Conservation (phyloP, 331 rosid species). For the Malus hybrid region DNA sequence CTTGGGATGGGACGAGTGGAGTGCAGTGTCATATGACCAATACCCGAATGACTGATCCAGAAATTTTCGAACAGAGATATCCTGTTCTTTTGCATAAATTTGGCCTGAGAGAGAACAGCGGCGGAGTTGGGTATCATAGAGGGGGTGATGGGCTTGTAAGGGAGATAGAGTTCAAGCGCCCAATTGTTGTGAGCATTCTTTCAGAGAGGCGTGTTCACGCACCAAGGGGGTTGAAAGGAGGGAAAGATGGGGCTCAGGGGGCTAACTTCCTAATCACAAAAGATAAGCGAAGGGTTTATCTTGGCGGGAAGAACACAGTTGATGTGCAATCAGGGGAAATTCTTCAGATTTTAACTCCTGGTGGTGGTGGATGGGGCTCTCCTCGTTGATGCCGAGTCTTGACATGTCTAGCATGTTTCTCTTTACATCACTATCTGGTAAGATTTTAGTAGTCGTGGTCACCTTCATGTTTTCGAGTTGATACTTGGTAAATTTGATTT, state of each 20-base stretch:
- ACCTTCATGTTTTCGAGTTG: not conserved
- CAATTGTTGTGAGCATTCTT: slow-evolving; percentile 65
- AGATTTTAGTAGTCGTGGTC: not conserved
- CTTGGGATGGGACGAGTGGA: slow-evolving; percentile 90
- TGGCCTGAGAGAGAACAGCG: slow-evolving; percentile 64
- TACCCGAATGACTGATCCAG: slow-evolving; percentile 86
- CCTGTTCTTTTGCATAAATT: slow-evolving; percentile 73
- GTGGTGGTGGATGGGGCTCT: slow-evolving; percentile 92
- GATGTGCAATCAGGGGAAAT: slow-evolving; percentile 60
- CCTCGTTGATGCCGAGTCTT: slow-evolving; percentile 11
- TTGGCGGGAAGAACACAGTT: slow-evolving; percentile 78
- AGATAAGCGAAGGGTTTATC: slow-evolving; percentile 53
- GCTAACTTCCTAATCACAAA: slow-evolving; percentile 61
- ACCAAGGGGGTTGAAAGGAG: slow-evolving; percentile 80
- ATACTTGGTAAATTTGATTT: too few relatives aligned
- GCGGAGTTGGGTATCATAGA: slow-evolving; percentile 62
- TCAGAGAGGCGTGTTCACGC: slow-evolving; percentile 88
- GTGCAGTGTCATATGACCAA: slow-evolving; percentile 96
- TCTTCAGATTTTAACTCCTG: slow-evolving; percentile 82
- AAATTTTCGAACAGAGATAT: slow-evolving; percentile 87
- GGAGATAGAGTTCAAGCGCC: slow-evolving; percentile 74
- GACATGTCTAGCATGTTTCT: not conserved
- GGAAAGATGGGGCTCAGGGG: slow-evolving; percentile 64
- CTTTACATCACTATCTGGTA: not conserved
- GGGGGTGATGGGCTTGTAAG: slow-evolving; percentile 83